Evolutionary conservation across 2,329 filamentous ascomycete species (phyloP).

Genomic region (Macrophomina pseudophaseolina): DNA sequence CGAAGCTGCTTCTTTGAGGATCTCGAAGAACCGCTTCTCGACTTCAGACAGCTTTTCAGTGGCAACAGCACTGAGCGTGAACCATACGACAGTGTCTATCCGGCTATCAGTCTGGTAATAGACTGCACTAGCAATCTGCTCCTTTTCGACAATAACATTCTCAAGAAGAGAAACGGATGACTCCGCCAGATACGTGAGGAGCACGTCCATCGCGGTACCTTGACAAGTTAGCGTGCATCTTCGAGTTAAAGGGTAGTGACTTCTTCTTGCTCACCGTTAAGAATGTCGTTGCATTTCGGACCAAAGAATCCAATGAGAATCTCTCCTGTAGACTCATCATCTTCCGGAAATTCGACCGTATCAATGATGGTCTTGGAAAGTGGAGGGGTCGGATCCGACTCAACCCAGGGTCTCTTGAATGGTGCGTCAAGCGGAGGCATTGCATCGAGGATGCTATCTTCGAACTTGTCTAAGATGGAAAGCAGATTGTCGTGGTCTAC

Average conservation of each 20-base stretch:
- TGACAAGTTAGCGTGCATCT: conserved; percentile 30
- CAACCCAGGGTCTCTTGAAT: conserved; percentile 89
- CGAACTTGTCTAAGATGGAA: conserved; percentile 82
- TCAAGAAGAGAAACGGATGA: conserved; percentile 93
- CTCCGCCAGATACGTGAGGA: conserved; percentile 86
- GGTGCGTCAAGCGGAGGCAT: conserved; percentile 76
- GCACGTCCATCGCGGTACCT: conserved; percentile 75
- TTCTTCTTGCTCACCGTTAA: conserved; percentile 52
- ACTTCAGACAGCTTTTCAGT: conserved; percentile 84
- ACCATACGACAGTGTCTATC: conserved; percentile 82
- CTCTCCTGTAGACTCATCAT: conserved; percentile 92
- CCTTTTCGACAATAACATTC: conserved; percentile 89
- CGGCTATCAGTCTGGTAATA: conserved; percentile 79
- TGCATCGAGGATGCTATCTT: conserved; percentile 80
- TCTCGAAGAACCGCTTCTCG: conserved; percentile 81
- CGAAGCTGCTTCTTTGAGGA: conserved; percentile 79
- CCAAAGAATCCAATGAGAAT: conserved; percentile 86
- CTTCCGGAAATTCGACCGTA: conserved; percentile 90
- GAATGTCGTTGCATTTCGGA: conserved; percentile 74
- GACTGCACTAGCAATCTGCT: conserved; percentile 87
- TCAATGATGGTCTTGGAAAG: conserved; percentile 75
- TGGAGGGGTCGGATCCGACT: conserved; percentile 77
- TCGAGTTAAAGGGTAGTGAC: not conserved
- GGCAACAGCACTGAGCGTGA: conserved; percentile 84
- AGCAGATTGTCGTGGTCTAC: conserved; percentile 82